Evolutionary conservation across 192 early-diverging fungal species (phyloP), one percentile per base, ranked within the genome.

Genomic region (Coemansia sp.): DNA sequence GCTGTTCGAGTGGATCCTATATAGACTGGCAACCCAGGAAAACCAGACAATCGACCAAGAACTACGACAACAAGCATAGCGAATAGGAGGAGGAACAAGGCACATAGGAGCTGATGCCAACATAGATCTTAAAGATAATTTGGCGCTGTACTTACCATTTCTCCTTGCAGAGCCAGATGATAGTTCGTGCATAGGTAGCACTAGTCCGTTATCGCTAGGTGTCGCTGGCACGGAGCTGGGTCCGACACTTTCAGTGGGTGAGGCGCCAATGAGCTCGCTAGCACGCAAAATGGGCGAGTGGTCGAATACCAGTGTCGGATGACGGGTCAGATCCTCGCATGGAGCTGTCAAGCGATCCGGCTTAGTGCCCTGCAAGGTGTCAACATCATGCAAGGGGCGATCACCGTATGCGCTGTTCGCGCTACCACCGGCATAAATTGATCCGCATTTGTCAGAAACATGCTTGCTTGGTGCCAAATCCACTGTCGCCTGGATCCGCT

Each of bases 261-360:
- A 37, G 4, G 59, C 23, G 10, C 35, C 52, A 33, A 77, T 53
- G 6, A 83, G 70, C 53, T 64, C 39, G 37, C 76, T 75, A 14
- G 73, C 32, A 9, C 69, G 58, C 26, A 77, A 46, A 21, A 77
- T 72, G n/a, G 80, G 75, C 28, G 80, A 77, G 53, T 53, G 66
- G 61, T 77, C 76, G 40, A 82, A 82, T 17, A 82, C 66, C 43
- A 82, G 50, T 5, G 80, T 82, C 23, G 75, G 80, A 37, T 82
- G 80, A 33, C 80, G 52, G 4, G 69, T 63, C 47, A 65, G 21
- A 33, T 75, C 74, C 37, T 40, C 65, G 2, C 50, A n/a, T 16
- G 59, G 66, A 8, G 32, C 55, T 19, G 23, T 23, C 28, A 49
- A 62, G 19, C 19, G 21, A 39, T 63, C 64, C 26, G 46, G 13